Evolutionary conservation across 2,329 filamentous ascomycete genomes (phyloP).

Genomic region (Arthroderma sp.): DNA sequence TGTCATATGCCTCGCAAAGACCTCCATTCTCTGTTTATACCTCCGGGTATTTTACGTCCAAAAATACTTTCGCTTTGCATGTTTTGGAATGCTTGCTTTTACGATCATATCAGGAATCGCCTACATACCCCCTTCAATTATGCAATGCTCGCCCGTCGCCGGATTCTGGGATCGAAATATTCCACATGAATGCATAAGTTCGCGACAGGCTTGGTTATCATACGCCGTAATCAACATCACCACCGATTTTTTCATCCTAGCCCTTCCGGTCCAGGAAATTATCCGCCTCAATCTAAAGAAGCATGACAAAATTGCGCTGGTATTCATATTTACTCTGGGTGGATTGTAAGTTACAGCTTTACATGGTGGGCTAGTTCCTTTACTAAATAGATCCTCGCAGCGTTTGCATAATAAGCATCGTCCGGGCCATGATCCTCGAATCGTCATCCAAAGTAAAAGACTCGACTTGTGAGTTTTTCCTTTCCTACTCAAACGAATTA

Average conservation of each 20-base stretch:
- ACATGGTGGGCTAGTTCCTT: not conserved
- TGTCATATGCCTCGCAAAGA: conserved; percentile 5
- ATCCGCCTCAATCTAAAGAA: conserved; percentile 5
- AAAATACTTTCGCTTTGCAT: conserved; percentile 7
- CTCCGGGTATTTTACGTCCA: conserved; percentile 7
- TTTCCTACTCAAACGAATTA: not conserved
- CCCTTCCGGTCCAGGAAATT: conserved; percentile 7
- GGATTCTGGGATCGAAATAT: conserved; percentile 8
- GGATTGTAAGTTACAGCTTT: conserved; percentile 6
- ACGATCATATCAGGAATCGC: conserved; percentile 3
- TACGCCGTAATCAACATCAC: conserved; percentile 9
- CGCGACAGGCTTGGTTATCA: conserved; percentile 2
- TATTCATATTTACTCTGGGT: conserved; percentile 9
- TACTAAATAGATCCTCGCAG: conserved; percentile 10
- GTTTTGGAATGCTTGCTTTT: conserved; percentile 5
- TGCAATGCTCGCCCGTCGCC: conserved; percentile 7
- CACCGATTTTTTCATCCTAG: conserved; percentile 7
- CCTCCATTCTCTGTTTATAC: conserved; percentile 9
- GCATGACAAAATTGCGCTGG: conserved; percentile 8
- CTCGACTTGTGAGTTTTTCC: conserved; percentile 6
- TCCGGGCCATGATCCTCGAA: conserved; percentile 19
- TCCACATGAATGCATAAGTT: conserved; percentile 7
- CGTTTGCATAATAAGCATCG: conserved; percentile 29
- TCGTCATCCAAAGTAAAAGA: conserved; percentile 1
- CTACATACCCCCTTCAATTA: conserved; percentile 7